Base-by-base conservation (phyloP, 1,284 basidiomycete genomes). In the Marasmius tenuissimus region DNA sequence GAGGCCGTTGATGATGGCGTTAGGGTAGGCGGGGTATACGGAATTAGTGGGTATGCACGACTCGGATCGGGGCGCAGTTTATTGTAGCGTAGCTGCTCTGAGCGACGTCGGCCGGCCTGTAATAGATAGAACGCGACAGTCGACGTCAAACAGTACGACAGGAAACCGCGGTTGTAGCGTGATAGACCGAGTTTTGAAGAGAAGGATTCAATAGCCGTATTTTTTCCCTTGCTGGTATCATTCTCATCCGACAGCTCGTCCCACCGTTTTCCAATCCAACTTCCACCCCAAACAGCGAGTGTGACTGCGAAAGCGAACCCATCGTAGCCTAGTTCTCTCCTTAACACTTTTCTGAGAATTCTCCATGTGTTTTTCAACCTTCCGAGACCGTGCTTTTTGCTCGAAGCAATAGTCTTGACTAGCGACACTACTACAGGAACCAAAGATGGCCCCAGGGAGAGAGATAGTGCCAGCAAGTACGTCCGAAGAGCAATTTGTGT, bases 281-380 rank as follows among this genome's bases (percentile, higher is more conserved):
- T 78, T 5, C 88, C 88, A 8, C 90, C 90, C 0, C 81, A 87
- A 4, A 89, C 77, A 12, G 85, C 84, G 4, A 83, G 68, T 0
- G 88, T 85, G 58, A 91, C 82, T 14, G 88, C 82, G 62, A 84
- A 87, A 4, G 91, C 85, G 70, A 92, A 90, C 7, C 88, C 85
- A 57, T 83, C 84, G 47, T 79, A 64, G 3, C 81, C 78, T 3
- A 90, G 71, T 68, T 92, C 88, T 54, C 82, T 79, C 61, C 68
- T 72, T 12, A 92, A 72, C 11, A 85, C 71, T 50, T 74, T 76
- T 60, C 70, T 70, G 18, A 89, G 71, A 35, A 70, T 67, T 16
- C 47, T 56, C 27, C 8, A 40, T 18, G 56, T 49, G 27, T 60
- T 42, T 20, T 53, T 27, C 54, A 67, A 61, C 52, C 27, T 57